Evolutionary conservation across 2,329 filamentous ascomycete genomes (phyloP).

Genomic region (Calycina marina): DNA sequence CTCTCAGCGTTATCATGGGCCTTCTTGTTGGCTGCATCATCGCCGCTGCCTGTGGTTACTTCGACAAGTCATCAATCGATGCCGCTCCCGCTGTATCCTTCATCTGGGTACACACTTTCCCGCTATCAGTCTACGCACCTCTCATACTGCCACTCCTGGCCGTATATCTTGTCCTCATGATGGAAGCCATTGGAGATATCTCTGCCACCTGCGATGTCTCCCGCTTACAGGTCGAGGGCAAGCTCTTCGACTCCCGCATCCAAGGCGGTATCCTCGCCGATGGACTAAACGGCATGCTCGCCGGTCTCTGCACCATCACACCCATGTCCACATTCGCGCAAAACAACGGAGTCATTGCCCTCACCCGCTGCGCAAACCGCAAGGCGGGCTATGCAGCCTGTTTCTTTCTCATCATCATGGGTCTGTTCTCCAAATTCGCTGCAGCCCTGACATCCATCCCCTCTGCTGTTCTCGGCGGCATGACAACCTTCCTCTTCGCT

Average conservation of each 20-base stretch:
- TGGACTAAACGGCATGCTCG: conserved; percentile 60
- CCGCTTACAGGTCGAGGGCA: conserved; percentile 57
- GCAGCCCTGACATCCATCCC: conserved; percentile 68
- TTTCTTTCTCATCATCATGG: conserved; percentile 66
- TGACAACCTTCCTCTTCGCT: conserved; percentile 70
- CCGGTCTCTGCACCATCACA: conserved; percentile 64
- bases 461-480: conserved; percentile 47
- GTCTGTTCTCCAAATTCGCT: conserved; percentile 71
- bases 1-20: conserved; percentile 9
- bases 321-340: conserved; percentile 72
- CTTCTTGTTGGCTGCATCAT: conserved; percentile 55
- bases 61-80: conserved; percentile 57
- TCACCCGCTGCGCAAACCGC: conserved; percentile 69
- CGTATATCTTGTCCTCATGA: conserved; percentile 58
- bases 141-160: conserved; percentile 29
- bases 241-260: conserved; percentile 59
- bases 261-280: conserved; percentile 70
- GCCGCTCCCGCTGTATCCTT: conserved; percentile 58
- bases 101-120: conserved; percentile 68
- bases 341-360: conserved; percentile 73
- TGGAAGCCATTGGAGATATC: conserved; percentile 69
- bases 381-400: conserved; percentile 67
- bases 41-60: conserved; percentile 64
- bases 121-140: conserved; percentile 51
- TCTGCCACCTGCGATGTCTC: conserved; percentile 73